Conservation (phyloP, 768 basidiomycete species). For the Boletus insuetus region DNA sequence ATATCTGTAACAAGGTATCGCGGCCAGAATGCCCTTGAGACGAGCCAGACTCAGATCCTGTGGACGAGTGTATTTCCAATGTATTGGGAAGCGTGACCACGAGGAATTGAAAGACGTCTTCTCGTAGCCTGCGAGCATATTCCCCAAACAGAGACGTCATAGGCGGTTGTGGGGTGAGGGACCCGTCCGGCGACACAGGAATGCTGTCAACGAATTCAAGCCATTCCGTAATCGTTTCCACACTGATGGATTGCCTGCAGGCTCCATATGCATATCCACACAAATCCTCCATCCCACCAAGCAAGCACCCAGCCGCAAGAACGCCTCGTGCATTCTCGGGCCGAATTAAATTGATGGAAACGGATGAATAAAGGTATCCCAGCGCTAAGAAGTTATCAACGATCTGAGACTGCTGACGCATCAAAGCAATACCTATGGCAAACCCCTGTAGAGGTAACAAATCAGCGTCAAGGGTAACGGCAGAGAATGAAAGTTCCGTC, state of each 20-base stretch:
- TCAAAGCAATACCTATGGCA: constrained; percentile 55
- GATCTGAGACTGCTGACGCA: constrained; percentile 3
- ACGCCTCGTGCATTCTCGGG: constrained; percentile 82
- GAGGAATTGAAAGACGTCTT: constrained; percentile 78
- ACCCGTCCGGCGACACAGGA: constrained; percentile 47
- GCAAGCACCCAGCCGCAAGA: constrained; percentile 78
- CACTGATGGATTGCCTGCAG: constrained; percentile 71
- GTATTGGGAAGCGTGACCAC: constrained; percentile 69
- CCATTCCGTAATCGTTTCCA: constrained; percentile 75
- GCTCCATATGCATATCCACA: constrained; percentile 75
- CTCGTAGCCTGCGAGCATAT: constrained; percentile 71
- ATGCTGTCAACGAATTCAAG: constrained; percentile 69
- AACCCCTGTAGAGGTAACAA: constrained; percentile 50
- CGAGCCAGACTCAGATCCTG: constrained; percentile 37
- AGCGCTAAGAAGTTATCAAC: constrained; percentile 49
- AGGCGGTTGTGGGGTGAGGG: constrained; percentile 41
- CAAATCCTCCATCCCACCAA: constrained; percentile 86
- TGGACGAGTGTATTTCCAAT: constrained; percentile 51
- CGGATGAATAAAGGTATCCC: constrained; percentile 76
- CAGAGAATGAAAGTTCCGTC: constrained; percentile 12
- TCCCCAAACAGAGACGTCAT: constrained; percentile 66
- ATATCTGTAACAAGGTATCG: constrained; percentile 70
- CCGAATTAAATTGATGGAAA: constrained; percentile 64
- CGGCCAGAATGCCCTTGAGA: constrained; percentile 45
- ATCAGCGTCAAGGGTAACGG: constrained; percentile 15